Evolutionary conservation across 2,329 filamentous ascomycete genomes (phyloP).

Genomic region (Ophiostoma pallidulum): DNA sequence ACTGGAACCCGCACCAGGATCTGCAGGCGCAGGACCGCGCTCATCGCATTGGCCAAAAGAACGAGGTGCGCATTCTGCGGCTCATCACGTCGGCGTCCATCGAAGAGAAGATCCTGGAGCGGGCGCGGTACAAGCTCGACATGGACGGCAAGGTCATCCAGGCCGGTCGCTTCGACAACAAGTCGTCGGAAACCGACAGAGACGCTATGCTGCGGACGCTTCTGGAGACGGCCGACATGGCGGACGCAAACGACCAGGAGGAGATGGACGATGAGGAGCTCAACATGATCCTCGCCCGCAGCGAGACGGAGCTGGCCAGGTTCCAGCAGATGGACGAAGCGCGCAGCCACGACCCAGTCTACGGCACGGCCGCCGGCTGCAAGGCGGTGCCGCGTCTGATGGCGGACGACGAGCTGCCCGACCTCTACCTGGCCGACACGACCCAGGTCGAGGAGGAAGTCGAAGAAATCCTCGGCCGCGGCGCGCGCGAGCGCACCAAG

Average conservation of each 20-base stretch:
- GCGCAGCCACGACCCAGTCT: conserved; percentile 53
- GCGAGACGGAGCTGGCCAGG: conserved; percentile 62
- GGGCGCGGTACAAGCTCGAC: conserved; percentile 94
- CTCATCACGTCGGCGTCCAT: conserved; percentile 95
- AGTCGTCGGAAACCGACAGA: conserved; percentile 95
- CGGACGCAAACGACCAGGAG: conserved; percentile 65
- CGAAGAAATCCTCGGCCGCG: conserved; percentile 69
- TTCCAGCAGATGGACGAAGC: conserved; percentile 83
- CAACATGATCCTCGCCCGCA: conserved; percentile 87
- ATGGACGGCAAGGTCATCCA: conserved; percentile 99
- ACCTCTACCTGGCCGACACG: conserved; percentile 85
- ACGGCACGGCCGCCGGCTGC: conserved; percentile 56
- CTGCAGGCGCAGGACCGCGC: conserved; percentile 98
- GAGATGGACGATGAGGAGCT: conserved; percentile 99
- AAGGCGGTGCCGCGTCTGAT: conserved; percentile 71
- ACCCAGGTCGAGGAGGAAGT: conserved; percentile 74
- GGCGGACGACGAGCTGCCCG: conserved; percentile 77
- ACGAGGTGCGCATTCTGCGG: conserved; percentile 92
- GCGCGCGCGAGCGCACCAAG: conserved; percentile 86
- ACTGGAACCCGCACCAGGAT: conserved; percentile 99
- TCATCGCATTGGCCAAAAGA: conserved; percentile 99
- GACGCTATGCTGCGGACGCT: conserved; percentile 93
- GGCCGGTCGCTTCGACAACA: conserved; percentile 98
- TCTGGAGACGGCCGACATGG: conserved; percentile 70
- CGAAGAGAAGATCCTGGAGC: conserved; percentile 96